These are phyloP conservation scores for Suillus fuscotomentosus DNA, from an alignment of 768 basidiomycete genomes.

Conservation along the genomic window DNA sequence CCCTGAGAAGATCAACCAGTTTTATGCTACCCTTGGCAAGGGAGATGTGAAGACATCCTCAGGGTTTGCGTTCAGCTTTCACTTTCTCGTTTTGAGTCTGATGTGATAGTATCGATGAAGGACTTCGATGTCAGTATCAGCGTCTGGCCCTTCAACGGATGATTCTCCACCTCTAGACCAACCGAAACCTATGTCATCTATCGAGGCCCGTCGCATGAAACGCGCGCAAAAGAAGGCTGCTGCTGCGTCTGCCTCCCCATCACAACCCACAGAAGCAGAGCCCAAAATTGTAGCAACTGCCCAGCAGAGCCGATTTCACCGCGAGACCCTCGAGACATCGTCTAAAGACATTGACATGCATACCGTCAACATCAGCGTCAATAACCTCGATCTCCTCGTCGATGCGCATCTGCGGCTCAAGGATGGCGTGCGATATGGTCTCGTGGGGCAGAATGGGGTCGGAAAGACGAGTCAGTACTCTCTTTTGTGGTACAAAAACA, in stretches of 20 bases:
- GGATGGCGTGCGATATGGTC: slow-evolving; percentile 46
- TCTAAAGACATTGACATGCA: slow-evolving; percentile 50
- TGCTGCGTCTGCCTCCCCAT: neutral
- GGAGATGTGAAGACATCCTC: neutral
- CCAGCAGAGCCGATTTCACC: slow-evolving; percentile 49
- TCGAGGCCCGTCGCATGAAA: slow-evolving; percentile 11
- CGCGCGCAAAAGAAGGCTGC: slow-evolving; percentile 13
- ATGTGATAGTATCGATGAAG: neutral
- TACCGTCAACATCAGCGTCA: slow-evolving; percentile 50
- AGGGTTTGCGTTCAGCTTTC: neutral
- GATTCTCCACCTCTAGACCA: neutral
- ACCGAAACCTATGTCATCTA: slow-evolving; percentile 5
- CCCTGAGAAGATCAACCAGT: slow-evolving; percentile 8
- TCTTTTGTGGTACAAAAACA: slow-evolving; percentile 15
- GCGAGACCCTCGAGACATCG: slow-evolving; percentile 41
- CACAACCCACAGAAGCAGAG: neutral
- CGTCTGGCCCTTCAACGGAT: neutral
- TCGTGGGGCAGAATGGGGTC: slow-evolving; percentile 47
- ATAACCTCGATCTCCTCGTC: slow-evolving; percentile 48
- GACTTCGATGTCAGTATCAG: neutral
- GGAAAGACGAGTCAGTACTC: slow-evolving; percentile 47
- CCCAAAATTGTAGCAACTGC: slow-evolving; percentile 37
- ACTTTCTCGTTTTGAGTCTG: neutral
- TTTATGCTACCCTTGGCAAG: slow-evolving; percentile 7
- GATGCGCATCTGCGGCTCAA: slow-evolving; percentile 55